Percentiles rank a stretch among this genome's conserved stretches.
phyloP scores from a whole-genome alignment of 441 rosid genomes.

The Populus hybrid region DNA sequence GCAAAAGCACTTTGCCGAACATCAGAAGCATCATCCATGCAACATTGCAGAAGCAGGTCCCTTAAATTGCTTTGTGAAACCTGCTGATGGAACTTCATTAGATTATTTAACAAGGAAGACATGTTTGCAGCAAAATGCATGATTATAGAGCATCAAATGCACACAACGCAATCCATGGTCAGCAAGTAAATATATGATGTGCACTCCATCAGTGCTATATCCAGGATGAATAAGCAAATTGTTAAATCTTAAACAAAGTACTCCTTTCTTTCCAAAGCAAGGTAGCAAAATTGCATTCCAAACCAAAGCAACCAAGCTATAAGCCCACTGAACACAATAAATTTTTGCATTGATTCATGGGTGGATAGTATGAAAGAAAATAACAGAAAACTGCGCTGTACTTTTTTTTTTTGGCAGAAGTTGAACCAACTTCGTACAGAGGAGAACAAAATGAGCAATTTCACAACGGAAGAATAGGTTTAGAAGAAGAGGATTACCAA shows the following conservation, averaged over 20 bases:
- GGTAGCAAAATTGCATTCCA: neutral
- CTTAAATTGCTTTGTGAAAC: constrained; percentile 75
- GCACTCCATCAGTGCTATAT: neutral
- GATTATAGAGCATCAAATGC: neutral
- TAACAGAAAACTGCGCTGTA: neutral
- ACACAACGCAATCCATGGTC: neutral
- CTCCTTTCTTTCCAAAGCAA: neutral
- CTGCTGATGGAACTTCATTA: constrained; percentile 34
- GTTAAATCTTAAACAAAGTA: neutral
- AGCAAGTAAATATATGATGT: neutral
- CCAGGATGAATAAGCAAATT: neutral
- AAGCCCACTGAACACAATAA: neutral
- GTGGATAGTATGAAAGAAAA: neutral
- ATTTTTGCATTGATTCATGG: neutral
- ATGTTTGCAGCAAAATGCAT: constrained; percentile 2
- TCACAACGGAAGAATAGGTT: neutral
- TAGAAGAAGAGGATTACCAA: constrained; percentile 60
- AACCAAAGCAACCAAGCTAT: neutral
- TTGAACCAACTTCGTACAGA: constrained; percentile 5
- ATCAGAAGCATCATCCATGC: constrained; percentile 89
- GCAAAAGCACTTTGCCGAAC: constrained; percentile 99
- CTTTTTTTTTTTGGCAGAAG: neutral
- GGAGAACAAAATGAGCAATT: constrained; percentile 1
- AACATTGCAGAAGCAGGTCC: constrained; percentile 89
- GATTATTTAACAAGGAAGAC: constrained; percentile 4